These are phyloP conservation scores for Arctium lappa DNA, from an alignment of 129 eudicot genomes.

Conservation along the genomic window DNA sequence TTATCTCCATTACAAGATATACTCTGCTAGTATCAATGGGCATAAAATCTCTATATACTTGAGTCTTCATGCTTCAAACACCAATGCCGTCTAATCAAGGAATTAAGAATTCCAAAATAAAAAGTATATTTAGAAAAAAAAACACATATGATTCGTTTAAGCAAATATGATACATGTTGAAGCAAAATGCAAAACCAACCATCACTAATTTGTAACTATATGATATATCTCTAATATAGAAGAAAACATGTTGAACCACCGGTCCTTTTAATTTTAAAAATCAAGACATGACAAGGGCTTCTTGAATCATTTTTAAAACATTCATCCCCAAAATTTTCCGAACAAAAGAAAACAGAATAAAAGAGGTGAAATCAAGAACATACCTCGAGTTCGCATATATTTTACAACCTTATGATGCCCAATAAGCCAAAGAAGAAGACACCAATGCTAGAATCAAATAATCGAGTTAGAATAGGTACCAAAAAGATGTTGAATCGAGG, in stretches of 20 bases:
- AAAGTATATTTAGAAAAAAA: neutral
- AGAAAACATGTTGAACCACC: neutral
- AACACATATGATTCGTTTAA: neutral
- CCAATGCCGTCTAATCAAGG: neutral
- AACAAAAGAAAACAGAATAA: too few species aligned
- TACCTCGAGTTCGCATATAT: too few species aligned
- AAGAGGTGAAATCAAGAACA: too few species aligned
- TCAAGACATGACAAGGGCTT: neutral
- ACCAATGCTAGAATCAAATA: too few species aligned
- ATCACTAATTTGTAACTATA: neutral
- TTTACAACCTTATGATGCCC: neutral
- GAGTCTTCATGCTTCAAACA: neutral
- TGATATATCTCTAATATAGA: neutral
- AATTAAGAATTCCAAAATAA: neutral
- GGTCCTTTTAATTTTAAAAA: neutral
- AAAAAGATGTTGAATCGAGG: too few species aligned
- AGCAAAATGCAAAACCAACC: neutral
- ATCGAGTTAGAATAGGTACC: too few species aligned
- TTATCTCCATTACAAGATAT: neutral
- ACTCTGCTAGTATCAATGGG: neutral
- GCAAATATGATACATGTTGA: neutral
- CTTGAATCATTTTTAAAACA: neutral
- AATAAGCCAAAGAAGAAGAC: too few species aligned
- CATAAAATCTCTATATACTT: neutral
- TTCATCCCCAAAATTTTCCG: too few species aligned